Conservation (phyloP, 352 stramenopile genomes). For the Phytophthora melonis region DNA sequence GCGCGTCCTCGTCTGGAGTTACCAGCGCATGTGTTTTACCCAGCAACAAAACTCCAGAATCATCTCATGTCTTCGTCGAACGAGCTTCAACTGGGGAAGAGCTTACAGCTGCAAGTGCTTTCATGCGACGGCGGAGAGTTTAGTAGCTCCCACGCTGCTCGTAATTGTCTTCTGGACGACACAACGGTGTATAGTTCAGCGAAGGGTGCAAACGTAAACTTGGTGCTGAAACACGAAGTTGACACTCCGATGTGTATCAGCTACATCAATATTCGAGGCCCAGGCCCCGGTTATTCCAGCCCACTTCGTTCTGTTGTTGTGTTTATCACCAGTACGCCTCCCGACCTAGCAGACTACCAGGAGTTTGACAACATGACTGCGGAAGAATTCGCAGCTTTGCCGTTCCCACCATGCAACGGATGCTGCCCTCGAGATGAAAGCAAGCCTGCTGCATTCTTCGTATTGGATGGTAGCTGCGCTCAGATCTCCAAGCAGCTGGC, state of each 20-base stretch:
- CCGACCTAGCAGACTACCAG: constrained; percentile 60
- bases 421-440: constrained; percentile 65
- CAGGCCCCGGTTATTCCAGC: constrained; percentile 83
- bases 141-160: constrained; percentile 69
- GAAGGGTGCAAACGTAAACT: constrained; percentile 77
- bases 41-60: constrained; percentile 48
- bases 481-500: constrained; percentile 84
- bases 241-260: constrained; percentile 86
- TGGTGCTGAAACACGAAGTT: constrained; percentile 82
- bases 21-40: constrained; percentile 48
- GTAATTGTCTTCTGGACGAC: constrained; percentile 83
- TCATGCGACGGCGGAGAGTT: constrained; percentile 87
- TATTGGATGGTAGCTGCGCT: constrained; percentile 79
- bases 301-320: constrained; percentile 67
- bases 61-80: constrained; percentile 55
- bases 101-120: constrained; percentile 69
- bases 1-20: constrained; percentile 60
- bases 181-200: constrained; percentile 83
- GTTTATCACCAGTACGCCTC: constrained; percentile 75
- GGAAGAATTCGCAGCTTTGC: constrained; percentile 81
- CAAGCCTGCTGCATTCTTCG: constrained; percentile 78
- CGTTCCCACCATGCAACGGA: constrained; percentile 63
- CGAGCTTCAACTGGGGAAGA: constrained; percentile 79
- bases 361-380: constrained; percentile 75
- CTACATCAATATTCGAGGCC: constrained; percentile 76